A percentile compares a stretch with the other conserved stretches of the same genome.
Evolutionary conservation across 2,329 filamentous ascomycete genomes (phyloP).

Genomic region (Teratosphaeriaceae sp.): DNA sequence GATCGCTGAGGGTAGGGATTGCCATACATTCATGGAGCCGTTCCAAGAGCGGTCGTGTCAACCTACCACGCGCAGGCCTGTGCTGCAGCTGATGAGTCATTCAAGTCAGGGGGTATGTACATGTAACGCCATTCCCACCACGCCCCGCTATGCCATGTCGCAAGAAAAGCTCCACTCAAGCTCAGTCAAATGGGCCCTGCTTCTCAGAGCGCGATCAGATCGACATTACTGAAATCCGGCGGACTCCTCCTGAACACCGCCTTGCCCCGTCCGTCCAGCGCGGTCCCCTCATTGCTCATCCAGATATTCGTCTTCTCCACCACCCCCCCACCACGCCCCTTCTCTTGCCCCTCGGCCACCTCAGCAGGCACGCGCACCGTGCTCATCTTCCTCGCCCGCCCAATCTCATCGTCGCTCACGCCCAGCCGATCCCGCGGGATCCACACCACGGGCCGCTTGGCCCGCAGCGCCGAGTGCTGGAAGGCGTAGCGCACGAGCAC

Average conservation of each 20-base stretch:
- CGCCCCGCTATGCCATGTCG: no score
- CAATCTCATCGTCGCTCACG: slow-evolving; percentile 85
- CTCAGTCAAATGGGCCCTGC: no score
- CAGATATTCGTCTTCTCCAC: slow-evolving; percentile 52
- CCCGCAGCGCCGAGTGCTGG: slow-evolving; percentile 79
- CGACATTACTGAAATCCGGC: slow-evolving; percentile 63
- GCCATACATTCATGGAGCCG: no score
- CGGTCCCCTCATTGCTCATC: slow-evolving; percentile 91
- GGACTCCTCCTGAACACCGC: slow-evolving; percentile 42
- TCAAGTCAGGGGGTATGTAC: no score
- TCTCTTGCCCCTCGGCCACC: slow-evolving; percentile 15
- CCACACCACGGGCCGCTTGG: slow-evolving; percentile 83
- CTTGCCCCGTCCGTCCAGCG: slow-evolving; percentile 72
- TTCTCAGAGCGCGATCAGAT: slow-evolving; percentile 72
- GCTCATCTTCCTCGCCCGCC: slow-evolving; percentile 67
- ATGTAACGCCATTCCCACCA: no score
- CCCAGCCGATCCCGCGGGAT: slow-evolving; percentile 87
- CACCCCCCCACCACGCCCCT: slow-evolving; percentile 12
- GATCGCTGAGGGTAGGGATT: no score
- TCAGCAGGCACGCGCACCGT: slow-evolving; percentile 41
- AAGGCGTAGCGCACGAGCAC: slow-evolving; percentile 80
- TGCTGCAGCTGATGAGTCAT: no score
- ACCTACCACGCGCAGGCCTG: no score
- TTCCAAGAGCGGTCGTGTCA: no score
- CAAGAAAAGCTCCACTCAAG: no score